Percentiles rank a stretch among this genome's conserved stretches.
phyloP scores from a whole-genome alignment of 1,284 basidiomycete species.

The Coniophora puteana region DNA sequence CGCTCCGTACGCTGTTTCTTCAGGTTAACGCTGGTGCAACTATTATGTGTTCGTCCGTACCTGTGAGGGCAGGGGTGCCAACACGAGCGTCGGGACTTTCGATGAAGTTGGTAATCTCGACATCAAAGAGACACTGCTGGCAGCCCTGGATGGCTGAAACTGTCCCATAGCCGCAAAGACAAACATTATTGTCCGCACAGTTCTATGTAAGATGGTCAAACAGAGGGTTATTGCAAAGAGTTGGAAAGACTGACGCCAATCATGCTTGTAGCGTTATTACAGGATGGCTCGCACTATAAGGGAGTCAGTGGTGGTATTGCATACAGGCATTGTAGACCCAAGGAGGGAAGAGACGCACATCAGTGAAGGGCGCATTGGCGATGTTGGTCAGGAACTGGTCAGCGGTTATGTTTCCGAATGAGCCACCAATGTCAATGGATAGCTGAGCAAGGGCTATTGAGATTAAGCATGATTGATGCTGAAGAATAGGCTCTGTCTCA shows the following conservation, averaged over 20 bases:
- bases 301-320: not conserved
- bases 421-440: constrained; percentile 42
- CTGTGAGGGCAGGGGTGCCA: constrained; percentile 53
- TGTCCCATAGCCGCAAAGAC: constrained; percentile 47
- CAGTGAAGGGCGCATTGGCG: constrained; percentile 32
- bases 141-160: constrained; percentile 41
- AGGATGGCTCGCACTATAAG: constrained; percentile 45
- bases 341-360: constrained; percentile 31
- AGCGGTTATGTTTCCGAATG: constrained; percentile 34
- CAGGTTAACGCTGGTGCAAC: constrained; percentile 1
- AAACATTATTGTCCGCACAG: constrained; percentile 34
- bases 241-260: constrained; percentile 36
- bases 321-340: too few relatives aligned
- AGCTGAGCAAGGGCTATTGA: constrained; percentile 44
- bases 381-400: constrained; percentile 43
- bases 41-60: too few relatives aligned
- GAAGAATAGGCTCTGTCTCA: constrained; percentile 17
- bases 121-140: constrained; percentile 61
- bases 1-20: constrained; percentile 42
- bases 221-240: not conserved
- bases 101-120: constrained; percentile 47
- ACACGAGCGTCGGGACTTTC: constrained; percentile 44
- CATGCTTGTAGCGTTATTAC: constrained; percentile 30
- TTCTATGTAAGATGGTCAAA: constrained; percentile 11
- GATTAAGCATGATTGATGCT: not conserved